phyloP scores from a whole-genome alignment of 139 green algal genomes.

The Coccomyxa sp. region DNA sequence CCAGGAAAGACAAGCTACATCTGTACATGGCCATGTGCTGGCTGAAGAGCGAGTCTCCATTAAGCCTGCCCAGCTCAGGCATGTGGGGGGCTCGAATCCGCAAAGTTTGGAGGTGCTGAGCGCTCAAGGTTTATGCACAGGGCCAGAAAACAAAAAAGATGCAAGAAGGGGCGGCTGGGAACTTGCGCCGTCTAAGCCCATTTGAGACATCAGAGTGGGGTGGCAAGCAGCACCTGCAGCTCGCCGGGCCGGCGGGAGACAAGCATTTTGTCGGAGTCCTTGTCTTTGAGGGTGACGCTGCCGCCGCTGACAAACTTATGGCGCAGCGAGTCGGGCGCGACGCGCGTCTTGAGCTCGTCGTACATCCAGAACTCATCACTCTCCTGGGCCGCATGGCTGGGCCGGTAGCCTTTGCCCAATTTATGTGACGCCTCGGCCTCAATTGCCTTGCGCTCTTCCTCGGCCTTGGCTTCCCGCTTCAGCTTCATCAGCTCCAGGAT shows the following conservation, averaged over 20 bases:
- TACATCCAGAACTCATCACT: neutral
- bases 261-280: neutral
- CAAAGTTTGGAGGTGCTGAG: too few relatives aligned
- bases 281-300: neutral
- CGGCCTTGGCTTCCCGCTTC: neutral
- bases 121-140: too few relatives aligned
- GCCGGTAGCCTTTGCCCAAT: neutral
- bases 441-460: neutral
- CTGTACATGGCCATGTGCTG: too few relatives aligned
- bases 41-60: too few relatives aligned
- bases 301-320: neutral
- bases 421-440: neutral
- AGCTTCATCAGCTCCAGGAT: constrained; percentile 1
- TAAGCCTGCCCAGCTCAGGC: too few relatives aligned
- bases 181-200: too few relatives aligned
- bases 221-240: too few relatives aligned
- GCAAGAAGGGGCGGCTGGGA: too few relatives aligned
- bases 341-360: neutral
- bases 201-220: too few relatives aligned
- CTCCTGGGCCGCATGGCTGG: neutral
- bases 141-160: too few relatives aligned
- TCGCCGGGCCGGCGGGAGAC: neutral
- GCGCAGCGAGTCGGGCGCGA: neutral
- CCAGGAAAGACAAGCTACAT: too few relatives aligned
- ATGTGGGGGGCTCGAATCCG: too few relatives aligned